Evolutionary conservation across 345 rosid species (phyloP).

Genomic region (Dipteronia dyeriana): DNA sequence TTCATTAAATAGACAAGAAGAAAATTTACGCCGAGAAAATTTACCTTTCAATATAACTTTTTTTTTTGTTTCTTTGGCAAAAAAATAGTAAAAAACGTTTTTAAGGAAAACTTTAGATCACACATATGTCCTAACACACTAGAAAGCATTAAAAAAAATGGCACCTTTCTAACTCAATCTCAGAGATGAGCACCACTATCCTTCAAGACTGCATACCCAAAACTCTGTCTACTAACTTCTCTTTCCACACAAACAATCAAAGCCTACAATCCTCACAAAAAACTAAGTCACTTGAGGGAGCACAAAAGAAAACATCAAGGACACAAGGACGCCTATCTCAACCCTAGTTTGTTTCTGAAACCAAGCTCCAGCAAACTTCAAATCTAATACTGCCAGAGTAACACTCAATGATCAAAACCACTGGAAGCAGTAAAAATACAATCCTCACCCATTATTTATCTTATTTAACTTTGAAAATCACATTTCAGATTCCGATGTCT

Average conservation of each 20-base stretch:
- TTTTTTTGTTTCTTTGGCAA: no score
- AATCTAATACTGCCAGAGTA: neutral
- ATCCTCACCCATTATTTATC: neutral
- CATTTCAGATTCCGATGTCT: neutral
- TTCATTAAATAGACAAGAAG: neutral
- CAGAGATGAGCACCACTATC: neutral
- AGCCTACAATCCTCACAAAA: constrained; percentile 18
- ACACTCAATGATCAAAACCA: neutral
- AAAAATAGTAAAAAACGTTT: no score
- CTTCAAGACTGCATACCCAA: neutral
- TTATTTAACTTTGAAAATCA: neutral
- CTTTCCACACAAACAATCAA: neutral
- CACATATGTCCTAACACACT: neutral
- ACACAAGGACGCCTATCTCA: neutral
- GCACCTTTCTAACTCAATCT: neutral
- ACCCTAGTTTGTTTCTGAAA: neutral
- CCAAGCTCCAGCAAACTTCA: neutral
- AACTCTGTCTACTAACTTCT: neutral
- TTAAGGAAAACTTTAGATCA: no score
- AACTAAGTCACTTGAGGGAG: constrained; percentile 14
- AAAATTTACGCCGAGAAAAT: no score
- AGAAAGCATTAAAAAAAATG: neutral
- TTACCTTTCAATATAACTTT: no score
- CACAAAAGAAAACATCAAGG: neutral
- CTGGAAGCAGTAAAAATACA: neutral